These are phyloP conservation scores for Eucalyptus viminalis DNA, from an alignment of 345 rosid species.

Conservation along the genomic window DNA sequence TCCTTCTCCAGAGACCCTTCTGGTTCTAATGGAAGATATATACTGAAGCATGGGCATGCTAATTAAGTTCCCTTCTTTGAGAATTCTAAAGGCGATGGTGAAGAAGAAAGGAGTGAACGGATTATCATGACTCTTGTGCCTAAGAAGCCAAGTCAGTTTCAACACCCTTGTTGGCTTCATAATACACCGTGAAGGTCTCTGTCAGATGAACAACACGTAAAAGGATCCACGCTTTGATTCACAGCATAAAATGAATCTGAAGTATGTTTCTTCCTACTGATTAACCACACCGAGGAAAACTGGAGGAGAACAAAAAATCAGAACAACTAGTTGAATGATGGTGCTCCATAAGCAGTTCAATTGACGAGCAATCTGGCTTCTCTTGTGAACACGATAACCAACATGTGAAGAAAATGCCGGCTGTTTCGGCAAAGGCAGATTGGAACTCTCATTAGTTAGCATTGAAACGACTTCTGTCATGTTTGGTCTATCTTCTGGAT, in stretches of 20 bases:
- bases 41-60: too few species aligned
- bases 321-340: neutral
- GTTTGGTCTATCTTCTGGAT: neutral
- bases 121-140: neutral
- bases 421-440: neutral
- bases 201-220: neutral
- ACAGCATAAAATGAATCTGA: neutral
- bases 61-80: too few species aligned
- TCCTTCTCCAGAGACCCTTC: neutral
- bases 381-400: neutral
- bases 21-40: neutral
- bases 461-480: neutral
- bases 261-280: neutral
- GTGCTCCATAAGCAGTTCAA: neutral
- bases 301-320: neutral
- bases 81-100: neutral
- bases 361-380: neutral
- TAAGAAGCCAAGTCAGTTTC: neutral
- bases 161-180: neutral
- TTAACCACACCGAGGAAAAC: neutral
- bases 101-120: neutral
- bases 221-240: neutral
- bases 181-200: neutral
- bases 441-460: neutral
- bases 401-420: neutral